Evolutionary conservation across 345 rosid genomes (phyloP).

Genomic region (Camelina sativa): DNA sequence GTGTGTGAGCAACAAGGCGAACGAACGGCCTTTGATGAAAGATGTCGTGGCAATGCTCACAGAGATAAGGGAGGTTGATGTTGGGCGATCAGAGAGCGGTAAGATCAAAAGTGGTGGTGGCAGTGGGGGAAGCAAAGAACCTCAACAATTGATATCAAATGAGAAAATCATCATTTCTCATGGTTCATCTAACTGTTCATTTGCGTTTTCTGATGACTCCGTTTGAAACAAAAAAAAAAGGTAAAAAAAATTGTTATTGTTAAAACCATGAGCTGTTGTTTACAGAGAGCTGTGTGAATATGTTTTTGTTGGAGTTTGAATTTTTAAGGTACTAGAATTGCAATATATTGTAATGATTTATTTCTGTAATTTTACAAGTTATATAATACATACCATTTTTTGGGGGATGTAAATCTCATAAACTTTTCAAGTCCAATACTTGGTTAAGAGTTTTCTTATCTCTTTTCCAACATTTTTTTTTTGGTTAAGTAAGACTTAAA

Average conservation of each 20-base stretch:
- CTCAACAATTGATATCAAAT: conserved; percentile 19
- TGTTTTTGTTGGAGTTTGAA: conserved; percentile 9
- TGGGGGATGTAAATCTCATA: neutral
- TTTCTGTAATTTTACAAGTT: neutral
- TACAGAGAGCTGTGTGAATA: conserved; percentile 25
- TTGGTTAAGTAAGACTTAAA: no score
- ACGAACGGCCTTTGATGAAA: conserved; percentile 92
- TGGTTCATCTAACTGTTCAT: conserved; percentile 41
- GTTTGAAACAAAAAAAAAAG: neutral
- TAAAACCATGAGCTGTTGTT: conserved; percentile 13
- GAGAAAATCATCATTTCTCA: conserved; percentile 36
- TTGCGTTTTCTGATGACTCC: conserved; percentile 41
- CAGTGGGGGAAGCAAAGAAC: conserved; percentile 36
- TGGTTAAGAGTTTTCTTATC: neutral
- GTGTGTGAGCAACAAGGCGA: conserved; percentile 69
- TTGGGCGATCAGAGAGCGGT: conserved; percentile 28
- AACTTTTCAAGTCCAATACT: neutral
- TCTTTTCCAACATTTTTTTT: neutral
- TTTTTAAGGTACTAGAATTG: neutral
- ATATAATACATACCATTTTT: neutral
- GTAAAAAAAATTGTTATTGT: neutral
- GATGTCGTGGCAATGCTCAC: conserved; percentile 77
- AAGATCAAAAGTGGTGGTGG: conserved; percentile 26
- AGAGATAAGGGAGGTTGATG: conserved; percentile 58
- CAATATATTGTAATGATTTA: neutral